Evolutionary conservation across 2,329 filamentous ascomycete species (phyloP).

Genomic region (Pseudocercospora vitis): DNA sequence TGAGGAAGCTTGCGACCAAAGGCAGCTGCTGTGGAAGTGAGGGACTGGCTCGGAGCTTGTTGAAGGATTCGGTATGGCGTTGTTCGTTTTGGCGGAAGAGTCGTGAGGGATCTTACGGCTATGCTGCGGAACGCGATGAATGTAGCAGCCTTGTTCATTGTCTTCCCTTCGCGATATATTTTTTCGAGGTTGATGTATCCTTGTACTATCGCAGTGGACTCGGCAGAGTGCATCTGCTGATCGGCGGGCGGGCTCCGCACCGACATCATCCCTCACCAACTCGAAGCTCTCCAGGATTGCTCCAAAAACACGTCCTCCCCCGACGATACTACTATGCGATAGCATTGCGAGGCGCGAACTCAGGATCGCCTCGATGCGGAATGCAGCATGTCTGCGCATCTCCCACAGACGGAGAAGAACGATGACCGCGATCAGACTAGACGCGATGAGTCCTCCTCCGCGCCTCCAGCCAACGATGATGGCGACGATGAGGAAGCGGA

Average conservation of each 20-base stretch:
- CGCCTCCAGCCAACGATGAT: conserved; percentile 21
- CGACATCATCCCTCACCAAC: conserved; percentile 8
- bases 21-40: conserved; percentile 26
- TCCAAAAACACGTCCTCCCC: conserved; percentile 1
- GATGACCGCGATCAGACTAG: conserved; percentile 12
- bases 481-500: conserved; percentile 32
- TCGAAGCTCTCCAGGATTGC: not conserved
- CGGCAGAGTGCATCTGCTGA: no score
- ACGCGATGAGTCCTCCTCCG: conserved; percentile 15
- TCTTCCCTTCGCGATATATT: not conserved
- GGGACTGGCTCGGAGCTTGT: conserved; percentile 20
- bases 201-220: no score
- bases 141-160: conserved; percentile 26
- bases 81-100: conserved; percentile 22
- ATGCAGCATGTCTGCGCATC: conserved; percentile 41
- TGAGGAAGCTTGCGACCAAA: conserved; percentile 25
- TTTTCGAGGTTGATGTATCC: not conserved
- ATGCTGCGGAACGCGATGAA: conserved; percentile 34
- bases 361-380: conserved; percentile 18
- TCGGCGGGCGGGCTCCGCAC: no score
- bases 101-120: conserved; percentile 30
- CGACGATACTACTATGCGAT: not conserved
- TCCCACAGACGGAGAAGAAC: conserved; percentile 30
- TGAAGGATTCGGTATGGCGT: conserved; percentile 21
- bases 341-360: not conserved